Conservation (phyloP, 2,329 filamentous ascomycete species). For the Ceratocystis harringtonii region DNA sequence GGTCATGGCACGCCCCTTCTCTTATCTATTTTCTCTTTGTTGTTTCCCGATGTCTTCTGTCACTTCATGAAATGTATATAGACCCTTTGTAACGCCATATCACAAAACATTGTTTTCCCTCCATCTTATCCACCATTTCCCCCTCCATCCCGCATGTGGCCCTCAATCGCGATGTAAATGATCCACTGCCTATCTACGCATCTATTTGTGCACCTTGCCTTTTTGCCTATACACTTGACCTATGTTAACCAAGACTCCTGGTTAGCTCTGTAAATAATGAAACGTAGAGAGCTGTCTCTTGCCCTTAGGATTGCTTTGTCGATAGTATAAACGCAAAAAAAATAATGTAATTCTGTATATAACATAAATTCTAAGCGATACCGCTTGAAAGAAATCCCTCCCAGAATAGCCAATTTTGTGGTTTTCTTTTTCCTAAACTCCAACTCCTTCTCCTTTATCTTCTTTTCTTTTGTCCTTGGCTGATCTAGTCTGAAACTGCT, state of each 20-base stretch:
- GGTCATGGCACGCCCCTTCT: constrained; percentile 3
- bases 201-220: background rate
- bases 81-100: constrained; percentile 16
- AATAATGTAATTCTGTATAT: background rate
- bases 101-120: constrained; percentile 11
- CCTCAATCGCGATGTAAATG: background rate
- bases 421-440: no score
- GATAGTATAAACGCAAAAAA: background rate
- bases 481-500: no score
- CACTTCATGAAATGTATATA: constrained; percentile 17
- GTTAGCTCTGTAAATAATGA: no score
- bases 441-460: no score
- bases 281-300: no score
- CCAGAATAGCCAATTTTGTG: background rate
- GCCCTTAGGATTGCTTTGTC: background rate
- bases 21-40: constrained; percentile 3
- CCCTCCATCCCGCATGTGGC: background rate
- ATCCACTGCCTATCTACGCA: background rate
- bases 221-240: no score
- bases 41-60: constrained; percentile 13
- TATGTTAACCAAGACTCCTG: no score
- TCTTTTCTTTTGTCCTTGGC: no score
- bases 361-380: background rate
- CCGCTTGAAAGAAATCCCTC: background rate
- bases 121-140: background rate